Base-by-base conservation (phyloP, 2,329 filamentous ascomycete genomes). In the Xylaria sp. region DNA sequence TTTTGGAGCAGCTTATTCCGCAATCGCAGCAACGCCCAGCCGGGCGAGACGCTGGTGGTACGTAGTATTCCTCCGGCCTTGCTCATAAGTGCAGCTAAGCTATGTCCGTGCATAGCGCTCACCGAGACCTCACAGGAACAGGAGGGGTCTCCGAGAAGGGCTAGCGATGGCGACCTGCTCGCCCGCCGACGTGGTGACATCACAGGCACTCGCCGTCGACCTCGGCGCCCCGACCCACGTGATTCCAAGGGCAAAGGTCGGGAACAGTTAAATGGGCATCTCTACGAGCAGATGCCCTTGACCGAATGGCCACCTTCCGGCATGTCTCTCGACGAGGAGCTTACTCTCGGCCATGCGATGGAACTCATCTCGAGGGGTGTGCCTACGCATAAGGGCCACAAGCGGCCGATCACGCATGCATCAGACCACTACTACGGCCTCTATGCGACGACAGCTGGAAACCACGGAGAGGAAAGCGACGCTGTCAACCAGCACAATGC, bases 361-460 rank as follows among this genome's bases (percentile, higher is more conserved):
- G 83, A 87, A 55, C 80, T 89, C 65, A 86, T 90, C 68, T 82
- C 82, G n/a, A 80, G 83, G 7, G 88, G 88, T 5, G 87, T 85
- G 1, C 86, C 88, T 4, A 80, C 81, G 1, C 85, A 87, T 75
- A 85, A 81, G 63, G 88, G 88, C 22, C 82, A 86, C 74, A 84
- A 82, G 72, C 80, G 81, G 44, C 73, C 81, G 3, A 82, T 90
- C 45, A 83, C 87, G 7, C 86, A 90, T 69, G 82, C 82, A 1
- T 80, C 85, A 0, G 84, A 88, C 15, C 77, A 84, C 66, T 89
- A 85, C 74, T 89, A 85, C 72, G 81, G 82, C 3, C 79, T 89
- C 0, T 89, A 86, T 73, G 82, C 85, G 13, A 87, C 84, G 1
- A 81, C 79, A 3, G 78, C 80, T 2, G 85, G 84, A 2, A 86